Conservation (phyloP, 2,329 filamentous ascomycete genomes). For the Dichotomopilus funicola region DNA sequence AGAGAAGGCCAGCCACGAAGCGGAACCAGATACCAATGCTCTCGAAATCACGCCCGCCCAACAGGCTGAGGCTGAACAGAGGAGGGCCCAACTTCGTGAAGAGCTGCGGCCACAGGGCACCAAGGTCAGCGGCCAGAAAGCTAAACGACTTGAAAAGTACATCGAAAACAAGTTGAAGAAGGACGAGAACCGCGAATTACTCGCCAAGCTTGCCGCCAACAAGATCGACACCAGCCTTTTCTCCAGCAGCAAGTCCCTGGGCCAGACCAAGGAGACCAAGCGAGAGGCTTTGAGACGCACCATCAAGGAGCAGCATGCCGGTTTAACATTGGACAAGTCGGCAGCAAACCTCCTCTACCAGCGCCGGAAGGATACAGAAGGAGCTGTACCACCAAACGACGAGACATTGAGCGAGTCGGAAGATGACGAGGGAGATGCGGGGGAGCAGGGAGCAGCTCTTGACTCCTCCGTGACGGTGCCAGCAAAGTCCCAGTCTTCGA, state of each 20-base stretch:
- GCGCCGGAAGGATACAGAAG: conserved; percentile 31
- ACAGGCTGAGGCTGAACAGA: conserved; percentile 44
- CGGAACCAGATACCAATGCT: conserved; percentile 47
- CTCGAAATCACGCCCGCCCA: conserved; percentile 43
- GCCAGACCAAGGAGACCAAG: conserved; percentile 65
- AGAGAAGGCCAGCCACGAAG: conserved; percentile 37
- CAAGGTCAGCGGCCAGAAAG: conserved; percentile 59
- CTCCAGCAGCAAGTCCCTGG: conserved; percentile 69
- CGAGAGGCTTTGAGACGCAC: conserved; percentile 60
- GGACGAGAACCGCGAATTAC: conserved; percentile 78
- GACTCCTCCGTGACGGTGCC: conserved; percentile 3
- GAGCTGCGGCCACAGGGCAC: conserved; percentile 44
- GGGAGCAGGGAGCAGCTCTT: conserved; percentile 12
- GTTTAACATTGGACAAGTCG: conserved; percentile 50
- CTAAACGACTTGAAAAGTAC: conserved; percentile 61
- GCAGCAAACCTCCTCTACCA: conserved; percentile 50
- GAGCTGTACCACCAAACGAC: conserved; percentile 22
- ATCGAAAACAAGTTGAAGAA: conserved; percentile 88
- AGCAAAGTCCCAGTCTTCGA: neutral
- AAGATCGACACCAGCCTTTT: conserved; percentile 79
- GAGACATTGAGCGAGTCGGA: conserved; percentile 20
- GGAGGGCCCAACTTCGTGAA: conserved; percentile 49
- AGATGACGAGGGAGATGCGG: conserved; percentile 21
- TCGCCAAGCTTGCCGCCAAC: conserved; percentile 72
- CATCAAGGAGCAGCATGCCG: conserved; percentile 58